These are phyloP conservation scores for Phaeosphaeriaceae sp. DNA, from an alignment of 2,329 filamentous ascomycete genomes.

Conservation along the genomic window DNA sequence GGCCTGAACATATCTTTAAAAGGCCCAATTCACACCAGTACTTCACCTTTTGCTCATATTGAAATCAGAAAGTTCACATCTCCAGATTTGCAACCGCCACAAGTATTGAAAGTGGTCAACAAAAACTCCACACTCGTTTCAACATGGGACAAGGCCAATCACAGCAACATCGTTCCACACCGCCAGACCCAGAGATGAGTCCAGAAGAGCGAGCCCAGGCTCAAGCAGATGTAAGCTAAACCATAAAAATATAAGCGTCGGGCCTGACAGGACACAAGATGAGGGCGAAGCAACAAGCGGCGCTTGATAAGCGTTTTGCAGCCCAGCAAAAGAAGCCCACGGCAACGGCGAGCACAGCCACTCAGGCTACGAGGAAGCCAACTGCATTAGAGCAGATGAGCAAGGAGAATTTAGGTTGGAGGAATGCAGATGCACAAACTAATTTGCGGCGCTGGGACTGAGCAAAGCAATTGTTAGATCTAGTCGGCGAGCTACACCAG, in stretches of 20 bases:
- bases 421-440: slow-evolving; percentile 36
- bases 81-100: neutral
- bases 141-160: slow-evolving; percentile 38
- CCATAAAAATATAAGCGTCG: neutral
- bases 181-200: slow-evolving; percentile 30
- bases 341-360: slow-evolving; percentile 4
- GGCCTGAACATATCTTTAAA: neutral
- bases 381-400: slow-evolving; percentile 38
- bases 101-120: neutral
- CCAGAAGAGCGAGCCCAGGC: slow-evolving; percentile 28
- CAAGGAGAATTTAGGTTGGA: slow-evolving; percentile 39
- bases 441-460: slow-evolving; percentile 37
- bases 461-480: slow-evolving; percentile 2
- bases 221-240: slow-evolving; percentile 30
- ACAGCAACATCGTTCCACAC: slow-evolving; percentile 14
- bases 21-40: neutral
- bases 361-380: slow-evolving; percentile 25
- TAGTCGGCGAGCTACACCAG: too few species aligned
- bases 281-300: slow-evolving; percentile 38
- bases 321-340: slow-evolving; percentile 22
- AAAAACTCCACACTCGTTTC: neutral
- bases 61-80: neutral
- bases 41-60: too few species aligned
- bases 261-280: slow-evolving; percentile 27
- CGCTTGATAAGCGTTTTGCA: slow-evolving; percentile 35